Evolutionary conservation across 257 asterid genomes (phyloP).

Genomic region (Linderniella brevidens): DNA sequence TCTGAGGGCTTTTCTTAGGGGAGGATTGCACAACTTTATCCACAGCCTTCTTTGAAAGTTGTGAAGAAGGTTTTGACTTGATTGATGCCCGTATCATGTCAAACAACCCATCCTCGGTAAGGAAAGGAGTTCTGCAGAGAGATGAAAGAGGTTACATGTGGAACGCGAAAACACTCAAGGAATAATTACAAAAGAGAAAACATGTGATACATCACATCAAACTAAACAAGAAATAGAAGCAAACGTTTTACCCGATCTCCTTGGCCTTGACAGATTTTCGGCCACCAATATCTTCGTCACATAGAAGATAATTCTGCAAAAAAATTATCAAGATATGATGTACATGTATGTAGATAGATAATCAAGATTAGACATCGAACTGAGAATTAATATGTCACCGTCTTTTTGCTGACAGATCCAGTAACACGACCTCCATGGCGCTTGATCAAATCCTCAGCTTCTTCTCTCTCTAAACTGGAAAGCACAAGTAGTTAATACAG

Average conservation of each 20-base stretch:
- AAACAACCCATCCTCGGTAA: slow-evolving; percentile 87
- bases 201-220: slow-evolving; percentile 5
- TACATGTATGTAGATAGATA: too few relatives aligned
- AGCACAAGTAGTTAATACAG: not conserved
- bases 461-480: slow-evolving; percentile 97
- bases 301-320: slow-evolving; percentile 81
- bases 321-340: slow-evolving; percentile 1
- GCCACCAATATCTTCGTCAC: slow-evolving; percentile 95
- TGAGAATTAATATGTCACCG: slow-evolving; percentile 48
- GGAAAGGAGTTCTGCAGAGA: slow-evolving; percentile 52
- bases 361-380: slow-evolving; percentile 5
- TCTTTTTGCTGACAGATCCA: slow-evolving; percentile 97
- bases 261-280: slow-evolving; percentile 77
- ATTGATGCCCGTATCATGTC: slow-evolving; percentile 68
- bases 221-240: slow-evolving; percentile 6
- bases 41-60: slow-evolving; percentile 31
- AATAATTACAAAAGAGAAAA: slow-evolving; percentile 5
- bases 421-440: slow-evolving; percentile 96
- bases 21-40: slow-evolving; percentile 41
- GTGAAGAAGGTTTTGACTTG: slow-evolving; percentile 25
- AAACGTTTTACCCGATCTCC: slow-evolving; percentile 65
- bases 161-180: slow-evolving; percentile 7
- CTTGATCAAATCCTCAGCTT: slow-evolving; percentile 94
- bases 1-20: slow-evolving; percentile 42
- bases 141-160: slow-evolving; percentile 1